A percentile compares a stretch with the other conserved stretches of the same genome.
Conservation (phyloP, 164 flowering plant species). For the Sextonia rubra region DNA sequence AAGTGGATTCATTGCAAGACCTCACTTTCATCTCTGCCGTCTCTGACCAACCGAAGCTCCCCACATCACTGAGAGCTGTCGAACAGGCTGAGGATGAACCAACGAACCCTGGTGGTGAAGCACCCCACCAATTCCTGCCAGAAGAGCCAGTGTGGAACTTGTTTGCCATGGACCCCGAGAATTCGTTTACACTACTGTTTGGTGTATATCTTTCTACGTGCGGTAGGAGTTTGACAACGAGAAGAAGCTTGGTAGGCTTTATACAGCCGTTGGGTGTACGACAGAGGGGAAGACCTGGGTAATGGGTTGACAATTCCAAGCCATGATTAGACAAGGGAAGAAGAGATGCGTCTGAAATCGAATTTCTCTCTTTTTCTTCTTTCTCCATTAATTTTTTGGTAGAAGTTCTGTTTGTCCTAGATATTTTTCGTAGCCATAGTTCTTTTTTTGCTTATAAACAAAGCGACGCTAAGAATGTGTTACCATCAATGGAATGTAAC, state of each 20-base stretch:
- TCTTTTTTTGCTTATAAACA: too few species aligned
- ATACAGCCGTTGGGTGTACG: not conserved
- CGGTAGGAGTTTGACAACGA: not conserved
- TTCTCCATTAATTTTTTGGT: not conserved
- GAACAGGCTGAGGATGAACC: slow-evolving; percentile 43
- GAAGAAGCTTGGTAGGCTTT: not conserved
- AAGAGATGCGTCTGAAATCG: not conserved
- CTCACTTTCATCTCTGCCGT: slow-evolving; percentile 32
- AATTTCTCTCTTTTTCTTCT: not conserved
- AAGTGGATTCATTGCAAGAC: slow-evolving; percentile 28
- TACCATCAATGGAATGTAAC: too few species aligned
- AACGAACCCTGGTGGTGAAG: slow-evolving; percentile 21
- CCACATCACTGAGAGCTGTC: slow-evolving; percentile 24
- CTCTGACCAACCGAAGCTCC: slow-evolving; percentile 38
- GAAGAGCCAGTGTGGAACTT: slow-evolving; percentile 33
- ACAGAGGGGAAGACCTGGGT: not conserved
- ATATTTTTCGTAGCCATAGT: too few species aligned
- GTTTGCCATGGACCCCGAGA: slow-evolving; percentile 38
- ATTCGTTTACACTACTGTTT: not conserved
- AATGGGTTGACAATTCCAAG: not conserved
- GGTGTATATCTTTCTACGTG: not conserved
- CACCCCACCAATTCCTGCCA: slow-evolving; percentile 59
- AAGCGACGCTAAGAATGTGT: too few species aligned
- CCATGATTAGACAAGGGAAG: not conserved
- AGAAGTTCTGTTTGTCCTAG: too few species aligned